phyloP scores from a whole-genome alignment of 495 filamentous ascomycete species.

The Podospora australis region DNA sequence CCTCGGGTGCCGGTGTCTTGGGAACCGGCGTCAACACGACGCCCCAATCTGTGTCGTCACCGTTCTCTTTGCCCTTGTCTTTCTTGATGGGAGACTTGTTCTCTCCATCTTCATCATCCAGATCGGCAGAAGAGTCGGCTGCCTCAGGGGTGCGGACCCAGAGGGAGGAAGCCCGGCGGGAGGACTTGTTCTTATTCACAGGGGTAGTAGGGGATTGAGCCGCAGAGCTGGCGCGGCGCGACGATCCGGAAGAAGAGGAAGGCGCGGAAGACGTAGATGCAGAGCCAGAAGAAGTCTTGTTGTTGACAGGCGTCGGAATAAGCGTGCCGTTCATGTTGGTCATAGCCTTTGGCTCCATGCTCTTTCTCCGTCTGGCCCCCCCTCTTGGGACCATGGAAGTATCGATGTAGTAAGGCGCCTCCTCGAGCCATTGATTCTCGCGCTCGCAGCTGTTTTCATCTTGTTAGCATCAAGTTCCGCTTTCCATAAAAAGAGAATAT shows the following conservation, averaged over 20 bases:
- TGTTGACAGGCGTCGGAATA: constrained; percentile 36
- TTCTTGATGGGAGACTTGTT: no score
- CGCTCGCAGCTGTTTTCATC: constrained; percentile 72
- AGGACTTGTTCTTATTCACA: constrained; percentile 9
- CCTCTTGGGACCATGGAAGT: constrained; percentile 66
- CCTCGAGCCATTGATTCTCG: constrained; percentile 68
- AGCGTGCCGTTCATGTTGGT: constrained; percentile 66
- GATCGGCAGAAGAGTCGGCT: background rate
- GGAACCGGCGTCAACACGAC: constrained; percentile 43
- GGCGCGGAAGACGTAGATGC: background rate
- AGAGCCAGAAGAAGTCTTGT: constrained; percentile 8
- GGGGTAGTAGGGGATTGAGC: constrained; percentile 8
- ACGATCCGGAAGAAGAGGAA: background rate
- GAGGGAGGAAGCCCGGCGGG: constrained; percentile 44
- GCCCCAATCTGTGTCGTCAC: constrained; percentile 30
- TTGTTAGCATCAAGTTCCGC: constrained; percentile 14
- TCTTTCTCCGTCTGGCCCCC: constrained; percentile 73
- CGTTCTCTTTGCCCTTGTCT: constrained; percentile 24
- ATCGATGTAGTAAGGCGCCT: constrained; percentile 64
- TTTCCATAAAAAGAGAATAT: background rate
- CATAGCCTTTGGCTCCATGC: constrained; percentile 81
- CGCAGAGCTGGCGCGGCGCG: background rate
- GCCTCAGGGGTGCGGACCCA: constrained; percentile 41
- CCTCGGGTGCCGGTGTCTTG: constrained; percentile 47
- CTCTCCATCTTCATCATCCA: constrained; percentile 21